These are phyloP conservation scores for Paraphoma chrysanthemicola DNA, from an alignment of 2,329 filamentous ascomycete species.

Conservation along the genomic window DNA sequence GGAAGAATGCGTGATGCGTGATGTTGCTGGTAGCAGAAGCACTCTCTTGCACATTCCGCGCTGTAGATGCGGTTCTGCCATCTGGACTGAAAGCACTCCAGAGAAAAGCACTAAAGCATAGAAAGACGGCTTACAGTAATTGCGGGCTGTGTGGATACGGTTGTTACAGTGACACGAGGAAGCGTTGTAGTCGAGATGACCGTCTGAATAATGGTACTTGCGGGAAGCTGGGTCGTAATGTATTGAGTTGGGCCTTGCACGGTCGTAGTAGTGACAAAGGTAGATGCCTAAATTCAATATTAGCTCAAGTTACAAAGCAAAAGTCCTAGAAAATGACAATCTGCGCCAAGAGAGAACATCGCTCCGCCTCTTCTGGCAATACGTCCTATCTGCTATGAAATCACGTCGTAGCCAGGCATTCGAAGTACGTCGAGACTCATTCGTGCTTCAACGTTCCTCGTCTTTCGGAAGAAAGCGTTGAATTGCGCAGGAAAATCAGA, in stretches of 20 bases:
- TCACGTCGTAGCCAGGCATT: no score
- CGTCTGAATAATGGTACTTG: slow-evolving; percentile 24
- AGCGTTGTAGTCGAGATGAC: slow-evolving; percentile 26
- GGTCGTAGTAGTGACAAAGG: slow-evolving; percentile 23
- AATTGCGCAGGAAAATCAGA: no score
- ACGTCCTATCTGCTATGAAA: no score
- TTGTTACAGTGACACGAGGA: slow-evolving; percentile 7
- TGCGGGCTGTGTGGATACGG: slow-evolving; percentile 1
- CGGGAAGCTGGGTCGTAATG: slow-evolving; percentile 20
- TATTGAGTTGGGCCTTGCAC: slow-evolving; percentile 17
- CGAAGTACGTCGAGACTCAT: no score
- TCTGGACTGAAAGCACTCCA: neutral
- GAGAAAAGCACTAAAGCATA: neutral
- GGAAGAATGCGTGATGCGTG: neutral
- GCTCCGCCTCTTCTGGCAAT: no score
- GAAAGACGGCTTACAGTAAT: neutral
- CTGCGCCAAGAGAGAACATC: no score
- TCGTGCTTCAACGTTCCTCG: no score
- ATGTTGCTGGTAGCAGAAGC: no score
- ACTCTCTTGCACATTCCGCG: no score
- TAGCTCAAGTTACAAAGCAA: neutral
- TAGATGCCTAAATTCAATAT: slow-evolving; percentile 4
- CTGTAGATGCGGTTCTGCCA: no score
- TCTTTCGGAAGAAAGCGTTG: no score
- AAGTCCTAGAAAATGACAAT: no score